These are phyloP conservation scores for Paecilomyces sp. DNA, from an alignment of 2,329 filamentous ascomycete species.

Conservation along the genomic window DNA sequence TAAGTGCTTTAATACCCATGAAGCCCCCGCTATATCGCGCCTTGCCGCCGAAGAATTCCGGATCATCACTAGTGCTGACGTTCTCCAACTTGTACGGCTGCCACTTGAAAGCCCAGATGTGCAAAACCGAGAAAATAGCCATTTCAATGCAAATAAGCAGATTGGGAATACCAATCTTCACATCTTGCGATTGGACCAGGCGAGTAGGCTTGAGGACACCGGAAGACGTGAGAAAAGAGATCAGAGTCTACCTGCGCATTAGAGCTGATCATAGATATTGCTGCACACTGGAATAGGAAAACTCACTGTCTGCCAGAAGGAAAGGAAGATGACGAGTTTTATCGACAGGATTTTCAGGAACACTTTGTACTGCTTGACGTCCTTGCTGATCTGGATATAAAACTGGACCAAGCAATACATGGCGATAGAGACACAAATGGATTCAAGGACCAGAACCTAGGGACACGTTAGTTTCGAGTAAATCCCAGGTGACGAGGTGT, in stretches of 20 bases:
- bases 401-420: slow-evolving; percentile 89
- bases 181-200: slow-evolving; percentile 62
- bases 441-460: slow-evolving; percentile 61
- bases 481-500: no score
- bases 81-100: slow-evolving; percentile 53
- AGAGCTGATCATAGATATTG: not conserved
- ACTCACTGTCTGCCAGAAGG: slow-evolving; percentile 68
- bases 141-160: slow-evolving; percentile 78
- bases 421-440: slow-evolving; percentile 65
- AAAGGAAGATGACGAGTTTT: slow-evolving; percentile 86
- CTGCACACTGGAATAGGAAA: not conserved
- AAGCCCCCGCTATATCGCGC: slow-evolving; percentile 57
- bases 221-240: slow-evolving; percentile 55
- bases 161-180: slow-evolving; percentile 73
- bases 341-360: slow-evolving; percentile 79
- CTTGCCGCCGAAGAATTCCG: slow-evolving; percentile 37
- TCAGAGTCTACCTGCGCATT: slow-evolving; percentile 39
- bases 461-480: not conserved
- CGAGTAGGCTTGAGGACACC: slow-evolving; percentile 57
- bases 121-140: slow-evolving; percentile 69
- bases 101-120: slow-evolving; percentile 78
- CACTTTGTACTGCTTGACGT: slow-evolving; percentile 62
- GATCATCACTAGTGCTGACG: slow-evolving; percentile 41
- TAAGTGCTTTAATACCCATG: slow-evolving; percentile 57
- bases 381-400: slow-evolving; percentile 66